Evolutionary conservation across 2,329 filamentous ascomycete genomes (phyloP).

Genomic region (Plectosphaerella sp.): DNA sequence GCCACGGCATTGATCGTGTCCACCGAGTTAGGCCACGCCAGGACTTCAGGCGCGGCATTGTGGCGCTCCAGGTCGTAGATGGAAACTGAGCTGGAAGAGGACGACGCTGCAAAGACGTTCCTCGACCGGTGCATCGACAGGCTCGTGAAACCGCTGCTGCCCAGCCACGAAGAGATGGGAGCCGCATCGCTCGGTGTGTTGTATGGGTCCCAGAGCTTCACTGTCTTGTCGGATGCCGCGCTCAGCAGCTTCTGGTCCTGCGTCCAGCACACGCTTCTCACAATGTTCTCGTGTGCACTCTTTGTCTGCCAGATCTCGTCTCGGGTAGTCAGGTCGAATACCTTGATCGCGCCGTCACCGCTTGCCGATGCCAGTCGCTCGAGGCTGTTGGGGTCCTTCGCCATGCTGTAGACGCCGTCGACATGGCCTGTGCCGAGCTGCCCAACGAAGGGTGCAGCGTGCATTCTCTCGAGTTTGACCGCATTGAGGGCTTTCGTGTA

Average conservation of each 20-base stretch:
- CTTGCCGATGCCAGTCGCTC: slow-evolving; percentile 76
- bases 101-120: slow-evolving; percentile 75
- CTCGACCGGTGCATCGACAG: slow-evolving; percentile 77
- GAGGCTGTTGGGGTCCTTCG: slow-evolving; percentile 72
- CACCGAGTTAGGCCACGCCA: slow-evolving; percentile 81
- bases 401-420: slow-evolving; percentile 76
- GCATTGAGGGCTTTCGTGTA: slow-evolving; percentile 60
- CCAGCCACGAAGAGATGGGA: slow-evolving; percentile 73
- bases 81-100: slow-evolving; percentile 71
- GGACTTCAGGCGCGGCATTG: slow-evolving; percentile 73
- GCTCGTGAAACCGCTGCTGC: slow-evolving; percentile 61
- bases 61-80: slow-evolving; percentile 85
- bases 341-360: slow-evolving; percentile 87
- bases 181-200: slow-evolving; percentile 61
- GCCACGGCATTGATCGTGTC: slow-evolving; percentile 86
- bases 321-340: slow-evolving; percentile 49
- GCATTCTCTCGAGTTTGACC: slow-evolving; percentile 91
- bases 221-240: slow-evolving; percentile 78
- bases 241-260: slow-evolving; percentile 79
- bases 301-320: slow-evolving; percentile 68
- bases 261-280: slow-evolving; percentile 90
- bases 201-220: slow-evolving; percentile 92
- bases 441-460: slow-evolving; percentile 67
- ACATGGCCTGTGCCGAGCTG: slow-evolving; percentile 89
- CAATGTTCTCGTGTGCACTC: slow-evolving; percentile 86